Base-by-base conservation (phyloP, 2,329 filamentous ascomycete genomes). In the Pyrenochaeta sp. region DNA sequence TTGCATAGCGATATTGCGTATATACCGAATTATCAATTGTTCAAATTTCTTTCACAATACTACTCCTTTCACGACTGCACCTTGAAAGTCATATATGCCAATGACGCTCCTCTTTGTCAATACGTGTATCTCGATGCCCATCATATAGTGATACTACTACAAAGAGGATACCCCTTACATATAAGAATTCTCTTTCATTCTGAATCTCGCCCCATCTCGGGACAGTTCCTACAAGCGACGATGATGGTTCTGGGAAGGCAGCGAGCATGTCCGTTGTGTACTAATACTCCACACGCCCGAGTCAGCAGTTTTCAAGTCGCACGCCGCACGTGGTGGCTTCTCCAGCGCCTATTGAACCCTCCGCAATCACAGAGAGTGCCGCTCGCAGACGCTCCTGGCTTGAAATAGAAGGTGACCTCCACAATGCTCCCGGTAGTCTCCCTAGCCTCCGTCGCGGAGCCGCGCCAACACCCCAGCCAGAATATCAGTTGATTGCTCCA, bases 321-420 rank as follows among this genome's bases (percentile, higher is more conserved):
- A n/a, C 9, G 24, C 22, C 44, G 39, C 62, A 65, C 62, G 62
- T 65, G 62, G 27, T 19, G 39, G 32, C n/a, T 30, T 51, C 25
- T 25, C 3, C 49, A 34, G 43, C 30, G 49, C 54, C 55, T 36
- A 65, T 65, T 55, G 59, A 52, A 36, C 39, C 32, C 50, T 50
- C 19, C 19, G 34, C 47, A 37, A 37, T 39, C 25, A 27, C 22
- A n/a, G 37, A 44, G 24, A 36, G 15, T n/a, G 49, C 36, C 52
- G 42, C 43, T 34, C 40, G 15, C 5, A 37, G 13, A 48, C 43
- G 55, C 45, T 40, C 39, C 32, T 28, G 40, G 37, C 55, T 47
- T 39, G 49, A 54, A 50, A 48, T 42, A 66, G 63, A 59, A 66
- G 63, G 61, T 63, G 54, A 50, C 61, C 50, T 58, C 50, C 28